A percentile compares a stretch with the other conserved stretches of the same genome.
Evolutionary conservation across 1,284 basidiomycete species (phyloP).

Genomic region (Pterulicium gracile): DNA sequence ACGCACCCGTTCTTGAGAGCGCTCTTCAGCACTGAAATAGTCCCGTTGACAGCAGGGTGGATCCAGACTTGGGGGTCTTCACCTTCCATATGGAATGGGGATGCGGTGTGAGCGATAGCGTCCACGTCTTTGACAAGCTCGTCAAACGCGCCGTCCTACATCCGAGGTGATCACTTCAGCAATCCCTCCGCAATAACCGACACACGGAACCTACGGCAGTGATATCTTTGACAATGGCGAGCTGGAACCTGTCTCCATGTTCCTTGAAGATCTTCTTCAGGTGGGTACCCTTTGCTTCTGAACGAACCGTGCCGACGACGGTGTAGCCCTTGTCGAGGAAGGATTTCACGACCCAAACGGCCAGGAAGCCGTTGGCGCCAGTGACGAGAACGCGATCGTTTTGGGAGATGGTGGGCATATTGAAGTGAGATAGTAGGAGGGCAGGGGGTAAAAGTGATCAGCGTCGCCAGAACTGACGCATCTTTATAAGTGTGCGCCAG

Average conservation of each 20-base stretch:
- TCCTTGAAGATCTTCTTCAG: conserved; percentile 26
- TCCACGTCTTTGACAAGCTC: conserved; percentile 59
- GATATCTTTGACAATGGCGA: conserved; percentile 36
- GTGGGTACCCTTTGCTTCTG: conserved; percentile 24
- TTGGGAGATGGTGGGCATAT: conserved; percentile 17
- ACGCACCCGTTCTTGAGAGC: conserved; percentile 37
- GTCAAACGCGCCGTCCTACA: conserved; percentile 52
- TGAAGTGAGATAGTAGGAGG: too few relatives aligned
- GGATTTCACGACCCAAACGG: conserved; percentile 23
- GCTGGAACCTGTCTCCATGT: conserved; percentile 31
- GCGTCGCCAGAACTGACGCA: too few relatives aligned
- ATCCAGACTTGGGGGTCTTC: conserved; percentile 30
- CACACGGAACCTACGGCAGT: conserved; percentile 21
- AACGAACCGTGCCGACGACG: conserved; percentile 30
- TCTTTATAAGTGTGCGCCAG: too few relatives aligned
- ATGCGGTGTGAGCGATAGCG: conserved; percentile 48
- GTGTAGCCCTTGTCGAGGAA: conserved; percentile 30
- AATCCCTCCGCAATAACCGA: too few relatives aligned
- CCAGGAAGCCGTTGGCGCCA: conserved; percentile 29
- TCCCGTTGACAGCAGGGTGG: conserved; percentile 50
- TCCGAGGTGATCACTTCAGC: too few relatives aligned
- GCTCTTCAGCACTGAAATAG: conserved; percentile 40
- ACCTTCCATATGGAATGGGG: conserved; percentile 28
- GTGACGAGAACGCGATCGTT: conserved; percentile 25
- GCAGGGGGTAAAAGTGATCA: too few relatives aligned